Conservation (phyloP, 2,329 filamentous ascomycete genomes). For the Cadophora malorum region DNA sequence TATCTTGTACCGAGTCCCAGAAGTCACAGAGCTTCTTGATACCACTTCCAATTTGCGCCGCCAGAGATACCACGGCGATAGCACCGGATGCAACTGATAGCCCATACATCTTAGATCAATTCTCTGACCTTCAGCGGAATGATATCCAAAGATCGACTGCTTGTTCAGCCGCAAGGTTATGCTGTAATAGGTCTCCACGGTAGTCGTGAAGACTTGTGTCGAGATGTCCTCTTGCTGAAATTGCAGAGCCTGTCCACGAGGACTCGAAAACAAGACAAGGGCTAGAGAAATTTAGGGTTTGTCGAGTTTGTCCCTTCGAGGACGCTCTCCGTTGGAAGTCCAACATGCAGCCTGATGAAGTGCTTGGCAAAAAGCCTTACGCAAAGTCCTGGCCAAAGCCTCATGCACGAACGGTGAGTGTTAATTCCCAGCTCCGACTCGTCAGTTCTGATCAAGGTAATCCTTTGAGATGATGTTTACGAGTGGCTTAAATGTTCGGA, state of each 20-base stretch:
- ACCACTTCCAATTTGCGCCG: neutral
- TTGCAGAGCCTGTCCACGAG: neutral
- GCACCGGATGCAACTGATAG: neutral
- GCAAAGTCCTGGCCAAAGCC: neutral
- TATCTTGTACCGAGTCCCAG: neutral
- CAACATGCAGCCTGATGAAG: neutral
- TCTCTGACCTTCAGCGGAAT: neutral
- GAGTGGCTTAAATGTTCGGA: neutral
- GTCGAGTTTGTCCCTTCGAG: neutral
- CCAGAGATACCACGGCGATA: neutral
- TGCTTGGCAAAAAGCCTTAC: neutral
- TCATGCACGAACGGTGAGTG: neutral
- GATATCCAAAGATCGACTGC: neutral
- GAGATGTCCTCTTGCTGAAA: neutral
- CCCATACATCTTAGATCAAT: neutral
- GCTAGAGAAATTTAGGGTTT: neutral
- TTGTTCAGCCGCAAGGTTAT: neutral
- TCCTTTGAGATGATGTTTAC: neutral
- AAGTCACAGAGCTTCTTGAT: neutral
- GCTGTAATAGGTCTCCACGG: neutral
- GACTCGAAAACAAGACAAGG: too few relatives aligned
- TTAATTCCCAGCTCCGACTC: neutral
- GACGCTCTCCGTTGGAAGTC: neutral
- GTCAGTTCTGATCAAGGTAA: neutral
- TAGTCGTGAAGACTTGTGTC: neutral